These are phyloP conservation scores for Paramecium primaurelia DNA, from an alignment of 73 alveolate genomes.

Conservation along the genomic window DNA sequence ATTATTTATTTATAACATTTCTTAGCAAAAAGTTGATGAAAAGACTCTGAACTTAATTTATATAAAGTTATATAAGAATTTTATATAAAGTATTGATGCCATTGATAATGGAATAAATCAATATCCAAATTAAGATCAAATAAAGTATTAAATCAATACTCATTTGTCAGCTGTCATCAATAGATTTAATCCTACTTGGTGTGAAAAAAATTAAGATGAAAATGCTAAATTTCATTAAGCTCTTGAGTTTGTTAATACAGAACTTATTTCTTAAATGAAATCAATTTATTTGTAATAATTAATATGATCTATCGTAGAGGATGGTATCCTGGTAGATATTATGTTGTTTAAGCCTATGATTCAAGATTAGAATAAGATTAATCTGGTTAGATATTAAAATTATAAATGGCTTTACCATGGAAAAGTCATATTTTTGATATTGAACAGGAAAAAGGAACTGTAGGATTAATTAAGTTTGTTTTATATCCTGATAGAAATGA, in stretches of 20 bases:
- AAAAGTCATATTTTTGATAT: slow-evolving; percentile 75
- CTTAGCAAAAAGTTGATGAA: slow-evolving; percentile 16
- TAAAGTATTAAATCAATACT: slow-evolving; percentile 70
- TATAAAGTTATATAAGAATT: slow-evolving; percentile 67
- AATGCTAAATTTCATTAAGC: slow-evolving; percentile 79
- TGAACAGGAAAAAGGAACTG: slow-evolving; percentile 71
- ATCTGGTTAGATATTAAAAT: slow-evolving; percentile 68
- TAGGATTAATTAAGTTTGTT: slow-evolving; percentile 75
- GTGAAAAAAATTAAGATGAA: slow-evolving; percentile 66
- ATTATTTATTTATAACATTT: background rate
- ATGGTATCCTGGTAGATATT: slow-evolving; percentile 74
- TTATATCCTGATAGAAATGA: slow-evolving; percentile 73
- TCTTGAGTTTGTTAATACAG: slow-evolving; percentile 83
- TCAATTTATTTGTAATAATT: slow-evolving; percentile 54
- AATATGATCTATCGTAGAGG: background rate
- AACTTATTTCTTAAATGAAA: slow-evolving; percentile 70
- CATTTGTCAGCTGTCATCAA: slow-evolving; percentile 66
- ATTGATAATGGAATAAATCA: slow-evolving; percentile 86
- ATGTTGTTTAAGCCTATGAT: slow-evolving; percentile 73
- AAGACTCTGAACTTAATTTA: slow-evolving; percentile 61
- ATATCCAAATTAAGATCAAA: slow-evolving; percentile 52
- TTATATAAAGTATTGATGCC: slow-evolving; percentile 86
- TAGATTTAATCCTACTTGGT: slow-evolving; percentile 91
- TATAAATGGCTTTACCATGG: slow-evolving; percentile 85
- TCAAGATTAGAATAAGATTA: slow-evolving; percentile 65